Evolutionary conservation across 805 yeast species (phyloP), one percentile per base, ranked within the genome.

Genomic region (Blastobotrys parvus): DNA sequence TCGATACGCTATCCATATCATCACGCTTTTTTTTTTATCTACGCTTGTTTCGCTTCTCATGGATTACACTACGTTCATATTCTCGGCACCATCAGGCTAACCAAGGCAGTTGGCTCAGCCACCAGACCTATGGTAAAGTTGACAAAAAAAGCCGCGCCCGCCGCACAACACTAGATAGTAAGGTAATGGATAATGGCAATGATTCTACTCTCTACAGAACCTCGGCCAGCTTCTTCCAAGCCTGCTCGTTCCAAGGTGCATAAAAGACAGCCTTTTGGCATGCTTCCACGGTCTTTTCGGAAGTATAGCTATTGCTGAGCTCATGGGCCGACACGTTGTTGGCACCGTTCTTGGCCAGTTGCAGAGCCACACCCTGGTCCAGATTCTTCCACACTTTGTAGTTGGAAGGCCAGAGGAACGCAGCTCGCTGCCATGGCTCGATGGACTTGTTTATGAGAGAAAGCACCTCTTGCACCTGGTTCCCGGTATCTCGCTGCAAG

Each of bases 351-450:
- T 70, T 56, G 2, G 87, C 81, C 7, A 85, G 69, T 39, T 74
- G 67, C 35, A 81, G 61, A 0, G 88, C 78, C 56, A 79, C 71
- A 40, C 64, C 66, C 20, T 63, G 58, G 55, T 76, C 74, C 31
- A 89, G 60, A n/a, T 72, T 64, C 23, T 65, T 68, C 97, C 97
- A 90, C 3, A 83, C 71, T 13, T 65, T 63, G 45, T 69, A 68
- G 51, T 81, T 83, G 31, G 73, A 70, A 1, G 97, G 97, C 65
- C 84, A 82, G 53, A 83, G 64, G 48, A 82, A 65, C 0, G 90
- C 87, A 8, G 78, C 71, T 52, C 80, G 73, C 57, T 82, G 84
- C 83, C 90, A 82, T 4, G 63, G 60, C 1, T 53, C 58, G 19
- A 80, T 50, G 27, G 70, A 66, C 38, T 59, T 57, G 45, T 71